Percentiles rank a stretch among this genome's conserved stretches.
Evolutionary conservation across 192 early-diverging fungal species (phyloP).

Genomic region (Geosiphon pyriformis): DNA sequence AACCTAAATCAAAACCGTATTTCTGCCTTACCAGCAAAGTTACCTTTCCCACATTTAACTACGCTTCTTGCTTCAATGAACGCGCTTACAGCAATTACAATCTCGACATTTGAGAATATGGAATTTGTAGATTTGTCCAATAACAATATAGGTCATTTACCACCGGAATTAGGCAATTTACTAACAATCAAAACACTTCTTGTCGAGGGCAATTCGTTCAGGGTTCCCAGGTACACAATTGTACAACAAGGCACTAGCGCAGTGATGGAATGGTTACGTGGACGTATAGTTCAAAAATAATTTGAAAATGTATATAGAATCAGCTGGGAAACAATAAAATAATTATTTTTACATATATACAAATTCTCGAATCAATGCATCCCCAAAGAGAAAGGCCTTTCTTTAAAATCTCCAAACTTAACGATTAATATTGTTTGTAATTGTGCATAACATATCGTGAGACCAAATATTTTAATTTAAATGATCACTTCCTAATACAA

Average conservation of each 20-base stretch:
- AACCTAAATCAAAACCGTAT: conserved; percentile 36
- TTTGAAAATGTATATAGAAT: too few relatives aligned
- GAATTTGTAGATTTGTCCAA: conserved; percentile 46
- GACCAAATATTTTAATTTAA: too few relatives aligned
- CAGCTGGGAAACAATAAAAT: too few relatives aligned
- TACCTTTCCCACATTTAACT: conserved; percentile 42
- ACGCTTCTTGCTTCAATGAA: conserved; percentile 39
- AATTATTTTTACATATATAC: too few relatives aligned
- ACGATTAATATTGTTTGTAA: too few relatives aligned
- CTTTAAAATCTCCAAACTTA: too few relatives aligned
- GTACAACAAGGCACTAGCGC: conserved; percentile 49
- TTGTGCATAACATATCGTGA: too few relatives aligned
- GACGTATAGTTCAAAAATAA: conserved; percentile 37
- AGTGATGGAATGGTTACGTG: conserved; percentile 50
- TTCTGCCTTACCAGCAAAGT: conserved; percentile 31
- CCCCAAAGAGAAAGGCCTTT: too few relatives aligned
- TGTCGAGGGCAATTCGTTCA: conserved; percentile 51
- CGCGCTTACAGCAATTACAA: conserved; percentile 34
- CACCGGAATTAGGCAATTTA: conserved; percentile 44
- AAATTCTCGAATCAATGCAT: too few relatives aligned
- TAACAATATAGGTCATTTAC: conserved; percentile 48
- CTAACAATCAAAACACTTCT: conserved; percentile 38
- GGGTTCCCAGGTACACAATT: conserved; percentile 44
- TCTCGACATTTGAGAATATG: conserved; percentile 39
- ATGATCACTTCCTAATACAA: too few relatives aligned